phyloP scores from a whole-genome alignment of 148 eudicot species.

The Oxyria digyna region DNA sequence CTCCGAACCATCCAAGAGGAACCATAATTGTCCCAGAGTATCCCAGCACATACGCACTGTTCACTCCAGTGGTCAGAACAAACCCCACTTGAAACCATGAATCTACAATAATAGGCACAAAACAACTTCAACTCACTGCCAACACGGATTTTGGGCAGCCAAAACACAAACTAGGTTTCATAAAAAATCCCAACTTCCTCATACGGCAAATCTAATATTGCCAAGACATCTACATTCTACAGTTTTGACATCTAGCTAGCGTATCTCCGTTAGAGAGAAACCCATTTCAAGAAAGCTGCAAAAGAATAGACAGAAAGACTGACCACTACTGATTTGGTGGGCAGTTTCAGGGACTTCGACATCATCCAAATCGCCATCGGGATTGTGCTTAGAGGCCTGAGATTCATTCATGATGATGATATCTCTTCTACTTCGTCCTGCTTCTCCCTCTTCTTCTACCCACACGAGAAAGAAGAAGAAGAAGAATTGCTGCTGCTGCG shows the following conservation, averaged over 20 bases:
- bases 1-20: conserved; percentile 83
- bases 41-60: conserved; percentile 85
- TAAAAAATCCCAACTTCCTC: background rate
- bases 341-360: conserved; percentile 61
- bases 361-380: background rate
- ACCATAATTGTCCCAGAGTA: conserved; percentile 87
- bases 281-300: background rate
- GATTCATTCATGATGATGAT: background rate
- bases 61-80: conserved; percentile 83
- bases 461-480: too few species aligned
- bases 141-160: background rate
- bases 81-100: conserved; percentile 93
- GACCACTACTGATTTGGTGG: conserved; percentile 71
- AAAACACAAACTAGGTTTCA: background rate
- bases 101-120: conserved; percentile 29
- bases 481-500: background rate
- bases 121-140: too few species aligned
- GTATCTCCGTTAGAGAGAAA: too few species aligned
- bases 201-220: too few species aligned
- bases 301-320: background rate
- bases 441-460: too few species aligned
- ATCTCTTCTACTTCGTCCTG: background rate
- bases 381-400: background rate
- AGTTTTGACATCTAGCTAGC: background rate
- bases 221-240: background rate